These are phyloP conservation scores for Colletotrichum liaoningense DNA, from an alignment of 2,329 filamentous ascomycete genomes.

Conservation along the genomic window DNA sequence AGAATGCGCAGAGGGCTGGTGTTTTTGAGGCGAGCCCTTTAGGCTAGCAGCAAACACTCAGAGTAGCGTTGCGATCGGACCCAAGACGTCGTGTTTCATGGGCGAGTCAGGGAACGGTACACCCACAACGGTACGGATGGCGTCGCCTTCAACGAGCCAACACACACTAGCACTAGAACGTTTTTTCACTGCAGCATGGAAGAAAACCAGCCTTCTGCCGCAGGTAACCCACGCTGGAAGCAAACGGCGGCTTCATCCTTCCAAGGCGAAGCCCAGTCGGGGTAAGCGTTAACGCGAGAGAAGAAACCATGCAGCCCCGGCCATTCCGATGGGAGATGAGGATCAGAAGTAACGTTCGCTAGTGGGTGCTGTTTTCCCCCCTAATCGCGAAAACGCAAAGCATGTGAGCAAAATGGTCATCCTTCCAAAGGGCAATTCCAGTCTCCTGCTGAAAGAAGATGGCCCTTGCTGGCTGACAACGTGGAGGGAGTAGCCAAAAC, in stretches of 20 bases:
- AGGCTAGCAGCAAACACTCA: conserved; percentile 2
- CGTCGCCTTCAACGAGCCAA: not conserved
- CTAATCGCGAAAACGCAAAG: not conserved
- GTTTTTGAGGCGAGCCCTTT: conserved; percentile 13
- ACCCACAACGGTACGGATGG: conserved; percentile 19
- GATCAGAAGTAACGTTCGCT: not conserved
- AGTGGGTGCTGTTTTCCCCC: not conserved
- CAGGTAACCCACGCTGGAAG: conserved; percentile 11
- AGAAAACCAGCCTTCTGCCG: conserved; percentile 20
- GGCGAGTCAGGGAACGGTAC: conserved; percentile 28
- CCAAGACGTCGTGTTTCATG: conserved; percentile 26
- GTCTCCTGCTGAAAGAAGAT: not conserved
- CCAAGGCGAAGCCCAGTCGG: conserved; percentile 9
- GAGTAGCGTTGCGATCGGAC: conserved; percentile 28
- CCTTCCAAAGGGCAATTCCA: not conserved
- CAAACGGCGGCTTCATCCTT: conserved; percentile 27
- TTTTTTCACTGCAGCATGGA: not conserved
- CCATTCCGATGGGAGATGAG: conserved; percentile 10
- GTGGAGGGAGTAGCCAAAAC: conserved; percentile 6
- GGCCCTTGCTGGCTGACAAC: not conserved
- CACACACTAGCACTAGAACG: conserved; percentile 6
- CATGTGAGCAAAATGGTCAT: conserved; percentile 14
- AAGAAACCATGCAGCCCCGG: conserved; percentile 4
- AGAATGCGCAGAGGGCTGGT: not conserved
- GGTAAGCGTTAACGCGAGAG: conserved; percentile 5